These are phyloP conservation scores for Eucalyptus tenuipes DNA, from an alignment of 345 rosid genomes.

Conservation along the genomic window DNA sequence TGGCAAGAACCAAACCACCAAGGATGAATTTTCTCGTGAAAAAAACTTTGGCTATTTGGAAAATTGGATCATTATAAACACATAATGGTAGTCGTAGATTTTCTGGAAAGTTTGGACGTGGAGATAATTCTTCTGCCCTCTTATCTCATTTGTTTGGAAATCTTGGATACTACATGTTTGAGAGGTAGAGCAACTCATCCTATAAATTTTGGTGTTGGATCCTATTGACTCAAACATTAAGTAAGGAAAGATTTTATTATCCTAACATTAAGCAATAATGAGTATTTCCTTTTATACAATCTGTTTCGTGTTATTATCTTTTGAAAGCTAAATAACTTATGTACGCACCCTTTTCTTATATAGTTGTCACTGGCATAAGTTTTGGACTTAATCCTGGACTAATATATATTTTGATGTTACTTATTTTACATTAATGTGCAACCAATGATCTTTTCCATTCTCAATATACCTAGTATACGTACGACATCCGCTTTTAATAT, in stretches of 20 bases:
- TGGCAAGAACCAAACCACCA: background rate
- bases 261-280: background rate
- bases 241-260: background rate
- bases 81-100: background rate
- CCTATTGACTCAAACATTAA: background rate
- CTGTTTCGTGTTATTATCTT: background rate
- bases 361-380: background rate
- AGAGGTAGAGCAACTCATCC: background rate
- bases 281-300: background rate
- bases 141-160: background rate
- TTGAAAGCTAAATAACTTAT: background rate
- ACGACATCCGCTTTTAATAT: background rate
- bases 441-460: background rate
- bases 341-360: background rate
- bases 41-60: background rate
- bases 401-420: background rate
- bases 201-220: background rate
- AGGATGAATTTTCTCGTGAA: too few species aligned
- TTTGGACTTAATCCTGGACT: background rate
- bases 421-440: background rate
- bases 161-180: background rate
- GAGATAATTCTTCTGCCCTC: background rate
- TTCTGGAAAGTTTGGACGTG: background rate
- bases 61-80: background rate
- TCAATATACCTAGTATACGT: too few species aligned